Percentiles rank a stretch among this genome's conserved stretches.
Conservation (phyloP, 805 yeast species). For the Phaffomyces antillensis region DNA sequence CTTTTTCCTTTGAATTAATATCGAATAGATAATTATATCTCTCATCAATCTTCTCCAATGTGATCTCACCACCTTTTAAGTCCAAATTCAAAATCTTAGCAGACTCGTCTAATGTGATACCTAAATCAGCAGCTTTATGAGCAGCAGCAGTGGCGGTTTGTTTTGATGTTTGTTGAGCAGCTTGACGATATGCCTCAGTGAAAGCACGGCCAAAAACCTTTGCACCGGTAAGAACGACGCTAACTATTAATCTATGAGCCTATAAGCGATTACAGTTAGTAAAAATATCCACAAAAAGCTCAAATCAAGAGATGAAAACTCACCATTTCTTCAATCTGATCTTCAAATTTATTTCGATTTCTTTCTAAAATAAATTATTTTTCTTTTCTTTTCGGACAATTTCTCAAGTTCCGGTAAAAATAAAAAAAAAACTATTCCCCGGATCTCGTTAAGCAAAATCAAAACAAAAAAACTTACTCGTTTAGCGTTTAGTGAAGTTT, state of each 20-base stretch:
- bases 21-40: conserved; percentile 80
- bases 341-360: background rate
- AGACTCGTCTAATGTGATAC: conserved; percentile 83
- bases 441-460: too few relatives aligned
- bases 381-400: background rate
- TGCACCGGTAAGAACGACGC: conserved; percentile 90
- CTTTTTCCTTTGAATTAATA: conserved; percentile 87
- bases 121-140: conserved; percentile 46
- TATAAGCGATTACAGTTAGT: background rate
- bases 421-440: too few relatives aligned
- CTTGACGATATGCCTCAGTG: conserved; percentile 94
- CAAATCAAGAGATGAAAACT: background rate
- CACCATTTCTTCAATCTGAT: background rate
- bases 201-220: conserved; percentile 94
- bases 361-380: background rate
- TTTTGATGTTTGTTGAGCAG: conserved; percentile 87
- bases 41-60: conserved; percentile 55
- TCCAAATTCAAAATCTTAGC: conserved; percentile 84
- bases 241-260: conserved; percentile 92
- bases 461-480: too few relatives aligned
- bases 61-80: conserved; percentile 35
- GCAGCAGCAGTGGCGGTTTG: conserved; percentile 48
- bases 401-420: too few relatives aligned
- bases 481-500: too few relatives aligned
- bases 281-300: background rate